Base-by-base conservation (phyloP, 2,329 filamentous ascomycete species). In the Phyllachora maydis region DNA sequence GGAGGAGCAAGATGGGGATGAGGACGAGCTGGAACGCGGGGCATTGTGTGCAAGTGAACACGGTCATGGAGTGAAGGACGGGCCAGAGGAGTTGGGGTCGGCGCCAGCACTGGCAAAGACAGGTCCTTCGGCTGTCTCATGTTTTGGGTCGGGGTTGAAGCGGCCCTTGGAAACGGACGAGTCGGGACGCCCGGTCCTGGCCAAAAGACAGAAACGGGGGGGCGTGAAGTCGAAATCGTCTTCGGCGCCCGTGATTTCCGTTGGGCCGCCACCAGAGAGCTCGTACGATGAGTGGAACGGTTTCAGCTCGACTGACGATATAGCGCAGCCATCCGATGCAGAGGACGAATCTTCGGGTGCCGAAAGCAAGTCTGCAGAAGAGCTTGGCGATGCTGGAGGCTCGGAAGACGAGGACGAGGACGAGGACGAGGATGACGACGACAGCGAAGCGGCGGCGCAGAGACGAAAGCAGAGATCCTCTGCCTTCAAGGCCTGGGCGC, bases 401-500 rank as follows among this genome's bases (percentile, higher is more conserved):
- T 37, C 39, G 4, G 39, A 41, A 8, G 34, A 42, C 9, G 34
- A 43, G 9, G 37, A 42, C 4, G 33, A 38, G 4, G 36, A 42
- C 11, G n/a, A n/a, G n/a, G n/a, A n/a, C n/a, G n/a, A n/a, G n/a
- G n/a, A n/a, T n/a, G n/a, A n/a, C n/a, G n/a, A 28, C 35, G 8
- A 36, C 39, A 18, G 43, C 48, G 5, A 32, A 25, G 25, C 46
- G 33, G 33, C n/a, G n/a, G n/a, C n/a, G n/a, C n/a, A n/a, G n/a
- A n/a, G n/a, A n/a, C n/a, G n/a, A n/a, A 51, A 44, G 37, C 40
- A 48, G 30, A 46, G 50, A 27, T 52, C 51, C 19, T 67, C 64
- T 2, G 81, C 79, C 1, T 98, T 98, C 58, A 95, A 95, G 45
- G 64, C 74, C 3, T 98, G 88, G 88, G 88, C 88, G 11, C 69